Evolutionary conservation across 1,284 basidiomycete species (phyloP).

Genomic region (Ganoderma multipileum): DNA sequence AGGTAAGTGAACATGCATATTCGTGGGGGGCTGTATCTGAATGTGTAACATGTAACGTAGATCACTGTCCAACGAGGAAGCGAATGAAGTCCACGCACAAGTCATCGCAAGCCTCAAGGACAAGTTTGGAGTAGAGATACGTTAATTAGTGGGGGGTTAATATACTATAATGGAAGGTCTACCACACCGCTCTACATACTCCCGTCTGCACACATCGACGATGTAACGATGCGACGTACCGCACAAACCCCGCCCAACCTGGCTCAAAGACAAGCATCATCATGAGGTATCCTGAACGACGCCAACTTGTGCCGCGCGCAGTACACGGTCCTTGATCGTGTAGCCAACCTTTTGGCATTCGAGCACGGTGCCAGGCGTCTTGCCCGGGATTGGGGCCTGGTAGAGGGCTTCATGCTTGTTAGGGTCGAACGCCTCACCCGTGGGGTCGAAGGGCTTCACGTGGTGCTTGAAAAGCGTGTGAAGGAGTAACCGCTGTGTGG

Average conservation of each 20-base stretch:
- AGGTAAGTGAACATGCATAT: conserved; percentile 52
- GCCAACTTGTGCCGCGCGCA: conserved; percentile 96
- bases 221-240: conserved; percentile 8
- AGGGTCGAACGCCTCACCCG: conserved; percentile 93
- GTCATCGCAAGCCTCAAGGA: conserved; percentile 61
- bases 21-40: conserved; percentile 4
- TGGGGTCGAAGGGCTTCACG: conserved; percentile 91
- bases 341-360: conserved; percentile 94
- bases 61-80: conserved; percentile 90
- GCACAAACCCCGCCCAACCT: conserved; percentile 7
- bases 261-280: conserved; percentile 7
- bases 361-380: conserved; percentile 89
- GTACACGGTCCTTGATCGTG: conserved; percentile 90
- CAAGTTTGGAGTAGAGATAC: conserved; percentile 82
- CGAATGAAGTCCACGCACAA: conserved; percentile 76
- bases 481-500: conserved; percentile 90
- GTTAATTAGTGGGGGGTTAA: conserved; percentile 47
- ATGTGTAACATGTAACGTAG: conserved; percentile 46
- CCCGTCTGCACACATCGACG: conserved; percentile 10
- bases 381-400: conserved; percentile 90
- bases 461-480: conserved; percentile 93
- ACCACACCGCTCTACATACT: conserved; percentile 26
- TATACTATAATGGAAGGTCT: conserved; percentile 37
- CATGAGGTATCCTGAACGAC: conserved; percentile 78
- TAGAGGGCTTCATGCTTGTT: conserved; percentile 96